A percentile compares a stretch with the other conserved stretches of the same genome.
These are phyloP conservation scores for Apiotrichum sp. DNA, from an alignment of 1,284 basidiomycete genomes.

Conservation along the genomic window DNA sequence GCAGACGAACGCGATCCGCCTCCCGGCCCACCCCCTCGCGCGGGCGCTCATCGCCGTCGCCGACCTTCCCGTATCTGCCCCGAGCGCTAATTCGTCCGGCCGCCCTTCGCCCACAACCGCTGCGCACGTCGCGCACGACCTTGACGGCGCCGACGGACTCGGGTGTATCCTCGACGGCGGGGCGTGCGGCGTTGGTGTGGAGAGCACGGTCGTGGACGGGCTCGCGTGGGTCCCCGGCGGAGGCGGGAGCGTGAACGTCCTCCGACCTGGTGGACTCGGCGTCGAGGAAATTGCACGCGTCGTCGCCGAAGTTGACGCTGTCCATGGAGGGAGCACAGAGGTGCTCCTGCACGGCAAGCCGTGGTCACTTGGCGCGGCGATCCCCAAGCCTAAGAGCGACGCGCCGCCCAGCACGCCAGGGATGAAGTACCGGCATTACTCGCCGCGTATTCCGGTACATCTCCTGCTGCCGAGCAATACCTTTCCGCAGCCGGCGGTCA, in stretches of 20 bases:
- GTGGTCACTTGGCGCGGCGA: slow-evolving; percentile 10
- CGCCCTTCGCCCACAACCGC: slow-evolving; percentile 92
- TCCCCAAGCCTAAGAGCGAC: slow-evolving; percentile 1
- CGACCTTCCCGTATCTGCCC: slow-evolving; percentile 79
- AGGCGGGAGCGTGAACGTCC: slow-evolving; percentile 64
- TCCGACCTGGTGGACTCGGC: slow-evolving; percentile 88
- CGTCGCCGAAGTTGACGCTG: slow-evolving; percentile 48
- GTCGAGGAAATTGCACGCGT: slow-evolving; percentile 75
- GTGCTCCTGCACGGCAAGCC: slow-evolving; percentile 31
- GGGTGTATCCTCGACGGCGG: slow-evolving; percentile 89
- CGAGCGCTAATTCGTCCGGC: slow-evolving; percentile 91
- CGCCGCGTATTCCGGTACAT: slow-evolving; percentile 75
- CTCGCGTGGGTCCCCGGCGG: slow-evolving; percentile 54
- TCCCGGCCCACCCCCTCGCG: slow-evolving; percentile 91
- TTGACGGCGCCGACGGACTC: slow-evolving; percentile 58
- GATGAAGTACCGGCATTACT: slow-evolving; percentile 99
- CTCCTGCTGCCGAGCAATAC: slow-evolving; percentile 57
- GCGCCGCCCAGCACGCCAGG: slow-evolving; percentile 85
- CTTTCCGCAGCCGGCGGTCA: slow-evolving; percentile 48
- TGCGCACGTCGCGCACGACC: slow-evolving; percentile 74
- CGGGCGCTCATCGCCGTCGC: slow-evolving; percentile 76
- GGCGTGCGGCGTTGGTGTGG: slow-evolving; percentile 78
- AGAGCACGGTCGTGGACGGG: slow-evolving; percentile 93
- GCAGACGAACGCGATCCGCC: slow-evolving; percentile 78
- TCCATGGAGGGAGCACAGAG: slow-evolving; percentile 27